A percentile compares a stretch with the other conserved stretches of the same genome.
These are phyloP conservation scores for Dictyostelium capitatum DNA, from an alignment of 78 protist species.

Conservation along the genomic window DNA sequence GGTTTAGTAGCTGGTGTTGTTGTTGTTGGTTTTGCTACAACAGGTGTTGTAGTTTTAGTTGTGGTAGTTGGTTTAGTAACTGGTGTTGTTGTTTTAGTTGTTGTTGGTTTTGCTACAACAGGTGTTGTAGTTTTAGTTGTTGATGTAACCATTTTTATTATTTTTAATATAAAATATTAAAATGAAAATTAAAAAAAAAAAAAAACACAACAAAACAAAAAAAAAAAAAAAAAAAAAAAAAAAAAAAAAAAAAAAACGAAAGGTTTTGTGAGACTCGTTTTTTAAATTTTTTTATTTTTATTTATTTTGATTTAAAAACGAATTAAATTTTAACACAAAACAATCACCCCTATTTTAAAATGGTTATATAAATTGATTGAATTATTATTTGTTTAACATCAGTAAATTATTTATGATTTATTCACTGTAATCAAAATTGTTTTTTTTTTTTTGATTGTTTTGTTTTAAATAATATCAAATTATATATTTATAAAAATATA, in stretches of 20 bases:
- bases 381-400: too few relatives aligned
- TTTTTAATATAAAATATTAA: not conserved
- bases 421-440: too few relatives aligned
- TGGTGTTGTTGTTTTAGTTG: not conserved
- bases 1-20: not conserved
- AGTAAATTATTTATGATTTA: too few relatives aligned
- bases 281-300: not conserved
- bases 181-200: not conserved
- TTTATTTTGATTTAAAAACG: not conserved
- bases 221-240: not conserved
- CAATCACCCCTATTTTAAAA: too few relatives aligned
- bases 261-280: too few relatives aligned
- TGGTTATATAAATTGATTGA: too few relatives aligned
- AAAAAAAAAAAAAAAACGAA: not conserved
- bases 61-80: not conserved
- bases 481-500: too few relatives aligned
- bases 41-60: not conserved
- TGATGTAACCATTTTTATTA: not conserved
- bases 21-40: not conserved
- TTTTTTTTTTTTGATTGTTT: too few relatives aligned
- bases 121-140: not conserved
- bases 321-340: not conserved
- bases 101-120: not conserved
- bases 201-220: constrained; percentile 3
- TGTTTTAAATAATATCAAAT: too few relatives aligned